These are phyloP conservation scores for Pseudocercospora vitis DNA, from an alignment of 2,329 filamentous ascomycete genomes.

Conservation along the genomic window DNA sequence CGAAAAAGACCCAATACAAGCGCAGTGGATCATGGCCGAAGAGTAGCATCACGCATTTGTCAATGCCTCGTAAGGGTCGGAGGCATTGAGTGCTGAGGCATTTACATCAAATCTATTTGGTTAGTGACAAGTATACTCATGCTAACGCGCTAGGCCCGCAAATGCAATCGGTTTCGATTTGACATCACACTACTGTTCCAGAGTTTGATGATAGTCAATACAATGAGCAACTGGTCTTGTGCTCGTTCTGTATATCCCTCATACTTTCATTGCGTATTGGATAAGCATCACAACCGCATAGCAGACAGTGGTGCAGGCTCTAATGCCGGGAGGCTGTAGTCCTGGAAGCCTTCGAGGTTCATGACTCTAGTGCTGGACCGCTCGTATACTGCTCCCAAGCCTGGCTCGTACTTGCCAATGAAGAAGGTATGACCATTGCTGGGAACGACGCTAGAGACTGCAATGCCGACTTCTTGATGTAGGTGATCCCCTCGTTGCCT, in stretches of 20 bases:
- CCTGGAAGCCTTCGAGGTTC: conserved; percentile 19
- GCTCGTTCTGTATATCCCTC: conserved; percentile 2
- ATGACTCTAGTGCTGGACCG: conserved; percentile 15
- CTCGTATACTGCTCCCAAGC: conserved; percentile 17
- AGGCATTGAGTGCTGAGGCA: background rate
- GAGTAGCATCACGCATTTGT: too few species aligned
- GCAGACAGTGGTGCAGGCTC: conserved; percentile 32
- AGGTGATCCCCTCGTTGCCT: conserved; percentile 55
- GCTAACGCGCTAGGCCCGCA: too few species aligned
- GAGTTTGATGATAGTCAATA: too few species aligned
- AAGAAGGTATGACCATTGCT: conserved; percentile 22
- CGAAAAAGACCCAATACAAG: background rate
- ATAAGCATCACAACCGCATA: conserved; percentile 16
- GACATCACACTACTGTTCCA: conserved; percentile 3
- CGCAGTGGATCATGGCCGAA: too few species aligned
- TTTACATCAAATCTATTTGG: too few species aligned
- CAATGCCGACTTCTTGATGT: conserved; percentile 40
- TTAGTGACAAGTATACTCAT: too few species aligned
- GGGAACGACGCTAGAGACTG: conserved; percentile 8
- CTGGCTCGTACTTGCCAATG: conserved; percentile 19
- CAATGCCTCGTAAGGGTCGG: background rate
- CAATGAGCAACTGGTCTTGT: too few species aligned
- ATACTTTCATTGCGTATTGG: background rate
- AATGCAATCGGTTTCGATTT: background rate
- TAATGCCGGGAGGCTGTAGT: conserved; percentile 30